Evolutionary conservation across 202 grass and related monocot species (phyloP).

Genomic region (Dendrocalamus latiflorus): DNA sequence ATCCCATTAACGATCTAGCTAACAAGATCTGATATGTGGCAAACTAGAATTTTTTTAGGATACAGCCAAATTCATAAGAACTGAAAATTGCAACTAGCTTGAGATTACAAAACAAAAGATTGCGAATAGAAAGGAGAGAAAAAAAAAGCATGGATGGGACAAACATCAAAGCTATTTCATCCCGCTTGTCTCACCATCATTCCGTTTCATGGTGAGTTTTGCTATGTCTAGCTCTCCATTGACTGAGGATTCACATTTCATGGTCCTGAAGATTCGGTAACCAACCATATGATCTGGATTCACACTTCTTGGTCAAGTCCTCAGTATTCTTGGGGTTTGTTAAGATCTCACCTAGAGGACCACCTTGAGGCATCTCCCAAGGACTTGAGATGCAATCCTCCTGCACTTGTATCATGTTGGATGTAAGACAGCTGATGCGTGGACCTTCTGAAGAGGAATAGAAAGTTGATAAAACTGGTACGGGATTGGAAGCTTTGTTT

Average conservation of each 20-base stretch:
- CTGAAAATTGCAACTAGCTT: constrained; percentile 22
- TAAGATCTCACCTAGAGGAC: constrained; percentile 76
- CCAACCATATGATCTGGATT: constrained; percentile 47
- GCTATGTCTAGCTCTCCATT: background rate
- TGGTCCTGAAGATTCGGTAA: constrained; percentile 37
- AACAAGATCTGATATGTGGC: background rate
- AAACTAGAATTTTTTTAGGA: constrained; percentile 12
- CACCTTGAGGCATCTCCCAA: constrained; percentile 61
- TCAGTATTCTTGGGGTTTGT: constrained; percentile 45
- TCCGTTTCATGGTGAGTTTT: constrained; percentile 4
- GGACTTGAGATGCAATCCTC: constrained; percentile 50
- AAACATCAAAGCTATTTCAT: constrained; percentile 9
- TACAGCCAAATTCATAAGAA: constrained; percentile 27
- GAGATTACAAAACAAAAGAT: background rate
- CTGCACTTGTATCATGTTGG: constrained; percentile 33
- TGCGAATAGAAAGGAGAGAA: constrained; percentile 2
- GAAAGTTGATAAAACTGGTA: too few species aligned
- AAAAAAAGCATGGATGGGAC: background rate
- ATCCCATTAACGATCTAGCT: background rate
- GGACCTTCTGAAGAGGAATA: constrained; percentile 22
- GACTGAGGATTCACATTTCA: constrained; percentile 21
- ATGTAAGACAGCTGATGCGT: constrained; percentile 10
- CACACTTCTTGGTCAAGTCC: constrained; percentile 19
- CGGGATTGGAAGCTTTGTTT: too few species aligned
- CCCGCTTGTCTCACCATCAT: constrained; percentile 3